Evolutionary conservation across 208 protist species (phyloP).

Genomic region (Acanthamoeba castellanii): DNA sequence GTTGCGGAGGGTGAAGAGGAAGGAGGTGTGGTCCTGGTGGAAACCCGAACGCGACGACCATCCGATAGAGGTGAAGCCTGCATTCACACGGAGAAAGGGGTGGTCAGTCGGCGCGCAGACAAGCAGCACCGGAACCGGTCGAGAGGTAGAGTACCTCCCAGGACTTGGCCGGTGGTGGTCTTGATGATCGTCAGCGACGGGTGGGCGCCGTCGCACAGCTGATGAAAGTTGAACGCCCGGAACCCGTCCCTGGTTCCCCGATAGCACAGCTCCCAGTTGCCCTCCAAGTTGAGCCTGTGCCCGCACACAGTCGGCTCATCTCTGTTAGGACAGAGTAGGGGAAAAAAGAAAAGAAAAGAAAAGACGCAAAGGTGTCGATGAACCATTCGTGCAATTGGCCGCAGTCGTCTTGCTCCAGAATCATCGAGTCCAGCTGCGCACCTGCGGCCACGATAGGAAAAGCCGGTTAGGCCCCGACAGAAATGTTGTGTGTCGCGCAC

Average conservation of each 20-base stretch:
- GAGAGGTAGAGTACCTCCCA: neutral
- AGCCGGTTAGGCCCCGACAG: too few relatives aligned
- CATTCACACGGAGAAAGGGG: neutral
- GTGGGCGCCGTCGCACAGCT: slow-evolving; percentile 1
- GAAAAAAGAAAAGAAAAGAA: neutral
- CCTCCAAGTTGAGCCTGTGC: neutral
- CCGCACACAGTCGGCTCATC: neutral
- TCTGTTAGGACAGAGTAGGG: neutral
- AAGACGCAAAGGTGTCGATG: neutral
- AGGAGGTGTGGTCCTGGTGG: slow-evolving; percentile 36
- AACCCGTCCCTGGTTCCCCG: neutral
- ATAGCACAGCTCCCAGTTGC: slow-evolving; percentile 32
- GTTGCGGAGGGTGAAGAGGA: slow-evolving; percentile 37
- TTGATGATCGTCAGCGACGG: slow-evolving; percentile 18
- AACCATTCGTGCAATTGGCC: slow-evolving; percentile 9
- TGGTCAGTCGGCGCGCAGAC: neutral
- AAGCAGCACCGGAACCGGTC: too few relatives aligned
- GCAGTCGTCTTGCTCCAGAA: slow-evolving; percentile 10
- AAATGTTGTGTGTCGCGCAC: too few relatives aligned
- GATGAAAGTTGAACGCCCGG: slow-evolving; percentile 42
- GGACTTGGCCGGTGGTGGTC: slow-evolving; percentile 9
- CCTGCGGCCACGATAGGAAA: neutral
- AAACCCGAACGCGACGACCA: slow-evolving; percentile 54
- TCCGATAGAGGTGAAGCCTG: slow-evolving; percentile 36
- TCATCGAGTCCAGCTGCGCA: neutral